Conservation (phyloP, 768 basidiomycete species). For the Gymnopilus dilepis region DNA sequence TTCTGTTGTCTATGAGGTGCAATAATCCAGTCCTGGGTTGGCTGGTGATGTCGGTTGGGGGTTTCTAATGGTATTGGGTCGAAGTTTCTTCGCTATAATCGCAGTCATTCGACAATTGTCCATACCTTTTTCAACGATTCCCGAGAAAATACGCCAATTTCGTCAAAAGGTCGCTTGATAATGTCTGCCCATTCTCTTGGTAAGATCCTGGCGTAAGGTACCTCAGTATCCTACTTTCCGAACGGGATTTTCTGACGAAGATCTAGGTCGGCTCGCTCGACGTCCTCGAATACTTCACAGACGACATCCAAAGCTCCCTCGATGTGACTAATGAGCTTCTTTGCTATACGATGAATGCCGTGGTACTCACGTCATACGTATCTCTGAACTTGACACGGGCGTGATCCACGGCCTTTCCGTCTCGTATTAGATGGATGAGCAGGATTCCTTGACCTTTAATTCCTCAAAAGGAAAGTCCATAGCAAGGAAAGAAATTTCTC, state of each 20-base stretch:
- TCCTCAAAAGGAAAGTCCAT: too few relatives aligned
- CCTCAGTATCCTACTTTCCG: neutral
- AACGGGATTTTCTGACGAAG: neutral
- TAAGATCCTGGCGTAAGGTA: slow-evolving; percentile 5
- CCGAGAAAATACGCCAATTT: neutral
- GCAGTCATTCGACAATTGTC: too few relatives aligned
- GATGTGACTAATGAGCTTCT: neutral
- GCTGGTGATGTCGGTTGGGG: neutral
- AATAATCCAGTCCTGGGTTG: neutral
- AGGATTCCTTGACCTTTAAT: neutral
- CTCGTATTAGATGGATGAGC: neutral
- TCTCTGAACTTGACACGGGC: neutral
- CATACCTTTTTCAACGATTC: too few relatives aligned
- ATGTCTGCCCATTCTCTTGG: slow-evolving; percentile 7
- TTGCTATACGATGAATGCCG: neutral
- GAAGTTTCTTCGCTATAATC: too few relatives aligned
- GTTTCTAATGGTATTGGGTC: too few relatives aligned
- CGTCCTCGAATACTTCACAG: neutral
- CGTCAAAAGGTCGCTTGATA: neutral
- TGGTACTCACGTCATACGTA: neutral
- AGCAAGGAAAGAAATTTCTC: too few relatives aligned
- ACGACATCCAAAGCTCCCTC: neutral
- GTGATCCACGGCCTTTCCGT: neutral
- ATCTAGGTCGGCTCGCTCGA: neutral
- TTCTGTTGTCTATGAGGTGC: neutral